Evolutionary conservation across 306 rosid species (phyloP).

Genomic region (Vigna nakashimae): DNA sequence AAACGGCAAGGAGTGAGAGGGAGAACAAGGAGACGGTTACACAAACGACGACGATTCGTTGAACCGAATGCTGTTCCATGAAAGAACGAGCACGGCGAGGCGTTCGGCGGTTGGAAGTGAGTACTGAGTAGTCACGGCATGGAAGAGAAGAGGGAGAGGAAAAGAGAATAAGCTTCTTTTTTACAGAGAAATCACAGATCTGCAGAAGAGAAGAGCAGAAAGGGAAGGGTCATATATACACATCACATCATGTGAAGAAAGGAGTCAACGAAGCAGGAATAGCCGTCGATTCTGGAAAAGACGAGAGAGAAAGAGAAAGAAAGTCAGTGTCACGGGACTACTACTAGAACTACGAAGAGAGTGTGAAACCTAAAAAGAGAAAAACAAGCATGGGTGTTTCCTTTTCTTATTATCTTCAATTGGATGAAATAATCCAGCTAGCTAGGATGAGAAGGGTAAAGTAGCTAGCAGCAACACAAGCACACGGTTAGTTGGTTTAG

Average conservation of each 20-base stretch:
- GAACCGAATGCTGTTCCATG: conserved; percentile 45
- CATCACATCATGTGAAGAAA: conserved; percentile 44
- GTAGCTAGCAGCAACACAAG: not conserved
- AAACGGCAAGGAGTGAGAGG: conserved; percentile 39
- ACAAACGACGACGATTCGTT: conserved; percentile 5
- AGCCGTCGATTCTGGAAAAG: conserved; percentile 40
- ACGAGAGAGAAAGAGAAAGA: not conserved
- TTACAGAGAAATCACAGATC: conserved; percentile 7
- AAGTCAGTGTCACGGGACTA: conserved; percentile 46
- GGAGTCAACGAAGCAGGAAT: conserved; percentile 17
- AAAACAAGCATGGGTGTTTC: not conserved
- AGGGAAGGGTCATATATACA: conserved; percentile 13
- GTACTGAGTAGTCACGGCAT: not conserved
- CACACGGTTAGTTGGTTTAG: not conserved
- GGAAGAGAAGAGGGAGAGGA: not conserved
- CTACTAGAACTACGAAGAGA: not conserved
- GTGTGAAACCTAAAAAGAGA: conserved; percentile 29
- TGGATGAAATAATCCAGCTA: conserved; percentile 5
- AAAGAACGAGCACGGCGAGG: not conserved
- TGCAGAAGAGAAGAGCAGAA: conserved; percentile 20
- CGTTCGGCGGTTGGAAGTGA: not conserved
- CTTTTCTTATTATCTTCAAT: not conserved
- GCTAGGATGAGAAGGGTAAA: not conserved
- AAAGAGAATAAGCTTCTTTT: not conserved
- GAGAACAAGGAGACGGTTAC: conserved; percentile 35